These are phyloP conservation scores for Cryptococcus hybrid DNA, from an alignment of 1,284 basidiomycete genomes.

Conservation along the genomic window DNA sequence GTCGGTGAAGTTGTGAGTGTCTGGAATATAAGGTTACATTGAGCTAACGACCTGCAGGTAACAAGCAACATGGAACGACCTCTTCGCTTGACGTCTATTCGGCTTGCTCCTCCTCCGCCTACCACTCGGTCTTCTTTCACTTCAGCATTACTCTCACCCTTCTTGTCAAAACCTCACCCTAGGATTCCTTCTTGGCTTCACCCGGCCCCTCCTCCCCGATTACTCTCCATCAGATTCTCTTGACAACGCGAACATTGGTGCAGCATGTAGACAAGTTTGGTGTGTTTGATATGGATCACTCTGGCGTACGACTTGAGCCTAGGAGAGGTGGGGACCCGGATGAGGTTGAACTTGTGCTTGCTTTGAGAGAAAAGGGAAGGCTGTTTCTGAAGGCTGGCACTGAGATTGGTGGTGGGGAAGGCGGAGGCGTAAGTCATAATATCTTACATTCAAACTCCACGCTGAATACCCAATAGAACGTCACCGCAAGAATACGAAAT, in stretches of 20 bases:
- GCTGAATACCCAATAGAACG: constrained; percentile 52
- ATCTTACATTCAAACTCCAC: no score
- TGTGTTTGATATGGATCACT: constrained; percentile 66
- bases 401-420: constrained; percentile 92
- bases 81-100: constrained; percentile 68
- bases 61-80: constrained; percentile 61
- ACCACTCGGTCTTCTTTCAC: constrained; percentile 78
- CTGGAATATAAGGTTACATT: not conserved
- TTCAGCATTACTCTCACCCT: constrained; percentile 69
- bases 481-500: constrained; percentile 78
- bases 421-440: constrained; percentile 57
- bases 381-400: constrained; percentile 84
- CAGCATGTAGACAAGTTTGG: constrained; percentile 66
- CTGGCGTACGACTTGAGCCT: constrained; percentile 63
- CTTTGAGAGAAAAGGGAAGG: constrained; percentile 71
- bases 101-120: constrained; percentile 68
- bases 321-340: constrained; percentile 60
- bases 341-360: constrained; percentile 84
- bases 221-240: constrained; percentile 62
- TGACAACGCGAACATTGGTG: constrained; percentile 65
- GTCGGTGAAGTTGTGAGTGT: constrained; percentile 67
- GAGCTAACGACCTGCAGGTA: constrained; percentile 54
- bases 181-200: constrained; percentile 33
- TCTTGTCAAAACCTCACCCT: constrained; percentile 48
- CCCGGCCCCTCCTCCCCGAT: constrained; percentile 32